A percentile compares a stretch with the other conserved stretches of the same genome.
Evolutionary conservation across 2,329 filamentous ascomycete species (phyloP).

Genomic region (Ascocoryne sarcoides): DNA sequence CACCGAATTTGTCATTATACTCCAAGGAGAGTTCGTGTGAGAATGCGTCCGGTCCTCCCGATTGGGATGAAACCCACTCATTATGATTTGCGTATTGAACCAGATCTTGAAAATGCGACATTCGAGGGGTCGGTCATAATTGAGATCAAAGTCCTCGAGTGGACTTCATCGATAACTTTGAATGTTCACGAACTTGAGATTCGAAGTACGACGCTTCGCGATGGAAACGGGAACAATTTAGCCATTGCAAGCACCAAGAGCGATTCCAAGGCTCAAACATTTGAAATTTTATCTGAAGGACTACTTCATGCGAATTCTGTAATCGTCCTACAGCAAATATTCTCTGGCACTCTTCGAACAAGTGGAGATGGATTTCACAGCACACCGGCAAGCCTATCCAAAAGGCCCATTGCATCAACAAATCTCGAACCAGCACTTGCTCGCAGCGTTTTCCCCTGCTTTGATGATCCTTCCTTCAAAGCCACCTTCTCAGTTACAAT

Average conservation of each 20-base stretch:
- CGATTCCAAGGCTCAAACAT: constrained; percentile 28
- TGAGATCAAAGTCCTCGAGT: constrained; percentile 54
- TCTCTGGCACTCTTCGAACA: constrained; percentile 50
- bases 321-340: constrained; percentile 52
- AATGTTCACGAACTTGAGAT: constrained; percentile 59
- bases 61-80: constrained; percentile 59
- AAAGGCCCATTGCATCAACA: constrained; percentile 55
- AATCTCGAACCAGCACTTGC: constrained; percentile 67
- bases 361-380: constrained; percentile 47
- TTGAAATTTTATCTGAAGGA: constrained; percentile 51
- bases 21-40: too few relatives aligned
- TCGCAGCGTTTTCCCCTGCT: constrained; percentile 57
- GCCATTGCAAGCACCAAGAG: not conserved
- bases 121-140: constrained; percentile 58
- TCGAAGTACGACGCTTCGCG: constrained; percentile 30
- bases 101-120: constrained; percentile 56
- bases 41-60: constrained; percentile 35
- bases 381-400: constrained; percentile 38
- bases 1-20: too few relatives aligned
- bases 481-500: constrained; percentile 59
- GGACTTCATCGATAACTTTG: constrained; percentile 54
- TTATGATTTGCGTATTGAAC: constrained; percentile 60
- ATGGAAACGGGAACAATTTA: constrained; percentile 1
- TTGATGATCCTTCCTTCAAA: constrained; percentile 65
- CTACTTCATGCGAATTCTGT: constrained; percentile 49